These are phyloP conservation scores for Agaricus subrufescens DNA, from an alignment of 768 basidiomycete genomes.

Conservation along the genomic window DNA sequence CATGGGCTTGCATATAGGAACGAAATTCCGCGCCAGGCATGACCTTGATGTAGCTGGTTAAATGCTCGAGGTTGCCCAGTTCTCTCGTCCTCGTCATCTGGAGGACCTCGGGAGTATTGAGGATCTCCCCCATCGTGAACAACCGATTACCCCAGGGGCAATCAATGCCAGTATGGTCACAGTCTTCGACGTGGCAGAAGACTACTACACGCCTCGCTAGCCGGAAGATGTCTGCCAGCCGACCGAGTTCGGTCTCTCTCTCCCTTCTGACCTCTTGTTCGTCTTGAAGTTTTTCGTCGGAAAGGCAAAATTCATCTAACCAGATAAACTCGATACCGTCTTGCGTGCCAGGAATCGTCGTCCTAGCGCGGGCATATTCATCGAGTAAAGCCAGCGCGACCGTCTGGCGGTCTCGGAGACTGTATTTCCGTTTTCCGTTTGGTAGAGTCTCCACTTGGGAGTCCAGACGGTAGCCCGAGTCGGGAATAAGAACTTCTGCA, in stretches of 20 bases:
- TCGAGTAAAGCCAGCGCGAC: neutral
- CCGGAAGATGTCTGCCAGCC: constrained; percentile 8
- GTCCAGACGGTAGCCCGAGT: neutral
- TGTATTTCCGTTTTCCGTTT: neutral
- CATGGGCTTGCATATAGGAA: constrained; percentile 4
- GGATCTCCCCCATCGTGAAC: constrained; percentile 8
- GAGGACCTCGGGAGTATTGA: neutral
- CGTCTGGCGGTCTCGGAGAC: neutral
- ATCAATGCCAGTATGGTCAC: constrained; percentile 1
- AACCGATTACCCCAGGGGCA: constrained; percentile 8
- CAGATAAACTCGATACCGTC: constrained; percentile 7
- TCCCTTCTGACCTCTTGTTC: neutral
- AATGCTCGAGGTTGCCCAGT: neutral
- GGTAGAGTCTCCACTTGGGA: neutral
- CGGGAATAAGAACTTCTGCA: neutral
- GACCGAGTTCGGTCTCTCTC: constrained; percentile 1
- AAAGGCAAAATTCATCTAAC: constrained; percentile 9
- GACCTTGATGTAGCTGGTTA: neutral
- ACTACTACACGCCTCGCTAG: constrained; percentile 2
- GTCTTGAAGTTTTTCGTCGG: neutral
- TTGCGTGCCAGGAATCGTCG: neutral
- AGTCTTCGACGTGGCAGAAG: constrained; percentile 4
- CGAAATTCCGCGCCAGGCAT: constrained; percentile 4
- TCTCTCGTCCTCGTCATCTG: neutral
- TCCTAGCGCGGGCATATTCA: neutral